A percentile compares a stretch with the other conserved stretches of the same genome.
Evolutionary conservation across 202 grass and related monocot genomes (phyloP).

Genomic region (Setaria italica): DNA sequence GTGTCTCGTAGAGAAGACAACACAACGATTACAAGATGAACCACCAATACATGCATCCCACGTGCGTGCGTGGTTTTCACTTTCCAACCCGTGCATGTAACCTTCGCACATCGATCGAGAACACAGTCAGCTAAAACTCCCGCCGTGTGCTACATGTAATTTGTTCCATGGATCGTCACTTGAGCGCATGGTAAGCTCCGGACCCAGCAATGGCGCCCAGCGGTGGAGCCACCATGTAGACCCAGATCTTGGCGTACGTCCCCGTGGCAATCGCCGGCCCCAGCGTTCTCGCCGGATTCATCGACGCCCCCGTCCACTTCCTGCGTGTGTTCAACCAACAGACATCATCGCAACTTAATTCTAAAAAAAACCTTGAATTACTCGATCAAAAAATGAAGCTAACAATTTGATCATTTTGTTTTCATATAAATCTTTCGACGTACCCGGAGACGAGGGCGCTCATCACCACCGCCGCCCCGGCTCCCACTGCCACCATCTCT

Average conservation of each 20-base stretch:
- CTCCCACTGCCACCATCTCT: conserved; percentile 8
- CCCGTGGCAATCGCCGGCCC: conserved; percentile 64
- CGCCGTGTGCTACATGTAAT: no score
- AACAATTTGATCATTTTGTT: no score
- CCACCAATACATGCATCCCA: no score
- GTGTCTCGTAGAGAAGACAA: no score
- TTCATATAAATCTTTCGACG: background rate
- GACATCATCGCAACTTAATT: no score
- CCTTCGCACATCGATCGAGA: no score
- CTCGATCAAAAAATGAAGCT: no score
- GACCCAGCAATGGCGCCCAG: conserved; percentile 52
- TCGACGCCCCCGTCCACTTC: conserved; percentile 59
- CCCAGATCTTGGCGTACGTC: conserved; percentile 65
- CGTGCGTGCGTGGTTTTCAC: no score
- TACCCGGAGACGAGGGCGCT: conserved; percentile 2
- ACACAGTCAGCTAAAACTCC: no score
- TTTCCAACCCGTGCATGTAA: no score
- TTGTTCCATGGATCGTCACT: background rate
- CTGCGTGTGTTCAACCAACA: background rate
- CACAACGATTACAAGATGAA: no score
- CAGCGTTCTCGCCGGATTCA: conserved; percentile 70
- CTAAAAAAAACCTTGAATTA: no score
- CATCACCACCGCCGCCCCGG: conserved; percentile 20
- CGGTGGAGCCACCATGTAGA: conserved; percentile 63
- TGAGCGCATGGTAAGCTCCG: conserved; percentile 60